Conservation (phyloP, 208 protist genomes). For the Histomonas meleagridis region DNA sequence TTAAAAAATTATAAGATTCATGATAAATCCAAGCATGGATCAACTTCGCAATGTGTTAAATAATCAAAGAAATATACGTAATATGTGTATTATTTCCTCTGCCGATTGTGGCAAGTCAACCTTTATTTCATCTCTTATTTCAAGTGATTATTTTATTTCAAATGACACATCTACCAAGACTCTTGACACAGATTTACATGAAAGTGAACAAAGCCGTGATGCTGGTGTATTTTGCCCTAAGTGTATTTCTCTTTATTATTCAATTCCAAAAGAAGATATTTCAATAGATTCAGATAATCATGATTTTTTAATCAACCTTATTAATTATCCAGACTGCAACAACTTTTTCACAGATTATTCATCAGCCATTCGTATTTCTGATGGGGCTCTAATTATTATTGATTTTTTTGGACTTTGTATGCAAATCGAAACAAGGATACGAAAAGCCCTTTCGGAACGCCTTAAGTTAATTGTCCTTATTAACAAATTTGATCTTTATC, state of each 20-base stretch:
- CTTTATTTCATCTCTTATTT: conserved; percentile 78
- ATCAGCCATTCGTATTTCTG: conserved; percentile 89
- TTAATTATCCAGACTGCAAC: conserved; percentile 76
- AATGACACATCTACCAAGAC: conserved; percentile 62
- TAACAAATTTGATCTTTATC: too few relatives aligned
- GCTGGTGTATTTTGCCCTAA: conserved; percentile 92
- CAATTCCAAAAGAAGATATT: conserved; percentile 51
- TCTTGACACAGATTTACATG: conserved; percentile 70
- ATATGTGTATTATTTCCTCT: conserved; percentile 65
- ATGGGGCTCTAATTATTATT: conserved; percentile 91
- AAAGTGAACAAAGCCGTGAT: conserved; percentile 89
- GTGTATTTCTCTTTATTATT: conserved; percentile 86
- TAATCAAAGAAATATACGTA: conserved; percentile 66
- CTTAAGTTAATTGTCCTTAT: too few relatives aligned
- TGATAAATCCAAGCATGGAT: conserved; percentile 64
- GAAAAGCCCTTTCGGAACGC: conserved; percentile 80
- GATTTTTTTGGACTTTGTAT: conserved; percentile 93
- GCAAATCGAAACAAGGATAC: conserved; percentile 92
- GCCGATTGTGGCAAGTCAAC: conserved; percentile 79
- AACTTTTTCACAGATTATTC: conserved; percentile 96
- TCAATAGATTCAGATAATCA: conserved; percentile 34
- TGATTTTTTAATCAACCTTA: conserved; percentile 85
- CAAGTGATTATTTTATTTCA: conserved; percentile 59
- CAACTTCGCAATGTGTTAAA: conserved; percentile 70
- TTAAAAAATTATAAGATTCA: too few relatives aligned